These are phyloP conservation scores for Globisporangium nunn DNA, from an alignment of 352 stramenopile genomes.

Conservation along the genomic window DNA sequence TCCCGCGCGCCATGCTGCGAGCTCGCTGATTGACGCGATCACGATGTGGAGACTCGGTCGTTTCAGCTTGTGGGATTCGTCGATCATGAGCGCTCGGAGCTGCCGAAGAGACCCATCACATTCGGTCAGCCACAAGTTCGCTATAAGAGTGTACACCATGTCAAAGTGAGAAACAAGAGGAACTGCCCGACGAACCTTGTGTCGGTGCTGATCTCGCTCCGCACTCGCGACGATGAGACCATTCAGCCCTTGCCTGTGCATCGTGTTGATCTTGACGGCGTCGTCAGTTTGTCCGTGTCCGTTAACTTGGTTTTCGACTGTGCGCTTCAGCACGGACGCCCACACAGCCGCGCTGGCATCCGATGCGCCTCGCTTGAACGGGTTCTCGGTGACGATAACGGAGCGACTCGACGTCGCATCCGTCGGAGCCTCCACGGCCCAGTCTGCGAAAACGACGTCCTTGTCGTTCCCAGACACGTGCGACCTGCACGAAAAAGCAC, in stretches of 20 bases:
- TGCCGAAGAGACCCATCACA: neutral
- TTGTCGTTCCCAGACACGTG: neutral
- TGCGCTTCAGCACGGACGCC: neutral
- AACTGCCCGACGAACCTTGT: conserved; percentile 3
- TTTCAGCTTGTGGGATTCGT: conserved; percentile 20
- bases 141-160: neutral
- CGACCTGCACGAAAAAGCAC: conserved; percentile 1
- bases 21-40: conserved; percentile 26
- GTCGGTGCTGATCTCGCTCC: conserved; percentile 10
- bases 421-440: neutral
- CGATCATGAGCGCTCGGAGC: conserved; percentile 23
- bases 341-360: neutral
- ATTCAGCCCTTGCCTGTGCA: conserved; percentile 25
- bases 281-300: neutral
- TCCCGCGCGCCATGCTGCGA: conserved; percentile 31
- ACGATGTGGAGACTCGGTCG: conserved; percentile 36
- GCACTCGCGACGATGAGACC: conserved; percentile 13
- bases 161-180: too few relatives aligned
- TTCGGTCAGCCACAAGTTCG: neutral
- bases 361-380: conserved; percentile 5
- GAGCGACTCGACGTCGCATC: neutral
- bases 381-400: conserved; percentile 2
- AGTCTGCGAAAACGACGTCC: neutral
- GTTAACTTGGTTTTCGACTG: neutral
- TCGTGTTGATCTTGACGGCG: conserved; percentile 2